Evolutionary conservation across 768 basidiomycete species (phyloP).

Genomic region (Termitomyces sp.): DNA sequence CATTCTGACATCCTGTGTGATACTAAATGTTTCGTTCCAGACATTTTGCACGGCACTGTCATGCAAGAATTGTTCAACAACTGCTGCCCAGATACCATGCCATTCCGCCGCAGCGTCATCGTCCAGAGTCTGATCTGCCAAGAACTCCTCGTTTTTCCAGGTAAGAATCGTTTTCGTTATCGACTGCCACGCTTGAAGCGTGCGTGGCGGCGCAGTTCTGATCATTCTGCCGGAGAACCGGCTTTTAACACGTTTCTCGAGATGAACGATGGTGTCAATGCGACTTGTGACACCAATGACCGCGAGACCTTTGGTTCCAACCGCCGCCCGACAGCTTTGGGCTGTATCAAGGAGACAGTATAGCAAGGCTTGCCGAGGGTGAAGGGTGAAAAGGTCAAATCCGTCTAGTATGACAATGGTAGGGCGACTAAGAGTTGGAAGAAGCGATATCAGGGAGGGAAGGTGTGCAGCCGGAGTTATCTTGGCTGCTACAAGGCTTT

Average conservation of each 20-base stretch:
- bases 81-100: conserved; percentile 54
- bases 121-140: conserved; percentile 19
- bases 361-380: conserved; percentile 88
- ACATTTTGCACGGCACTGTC: conserved; percentile 44
- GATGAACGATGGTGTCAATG: conserved; percentile 80
- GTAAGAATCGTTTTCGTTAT: conserved; percentile 49
- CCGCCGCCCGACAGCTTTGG: conserved; percentile 72
- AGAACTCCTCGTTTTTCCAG: conserved; percentile 23
- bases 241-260: conserved; percentile 97
- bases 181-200: conserved; percentile 47
- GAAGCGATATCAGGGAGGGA: conserved; percentile 68
- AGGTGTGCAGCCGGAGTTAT: conserved; percentile 67
- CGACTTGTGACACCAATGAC: conserved; percentile 87
- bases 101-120: conserved; percentile 46
- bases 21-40: conserved; percentile 58
- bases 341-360: conserved; percentile 96
- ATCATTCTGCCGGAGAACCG: conserved; percentile 93
- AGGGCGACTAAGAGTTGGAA: conserved; percentile 79
- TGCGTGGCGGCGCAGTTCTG: conserved; percentile 63
- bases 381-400: conserved; percentile 91
- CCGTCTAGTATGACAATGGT: conserved; percentile 85
- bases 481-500: conserved; percentile 22
- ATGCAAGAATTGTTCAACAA: conserved; percentile 56
- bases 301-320: conserved; percentile 65
- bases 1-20: conserved; percentile 60